A percentile compares a stretch with the other conserved stretches of the same genome.
These are phyloP conservation scores for Fraxinus velutina DNA, from an alignment of 305 asterid genomes.

Conservation along the genomic window DNA sequence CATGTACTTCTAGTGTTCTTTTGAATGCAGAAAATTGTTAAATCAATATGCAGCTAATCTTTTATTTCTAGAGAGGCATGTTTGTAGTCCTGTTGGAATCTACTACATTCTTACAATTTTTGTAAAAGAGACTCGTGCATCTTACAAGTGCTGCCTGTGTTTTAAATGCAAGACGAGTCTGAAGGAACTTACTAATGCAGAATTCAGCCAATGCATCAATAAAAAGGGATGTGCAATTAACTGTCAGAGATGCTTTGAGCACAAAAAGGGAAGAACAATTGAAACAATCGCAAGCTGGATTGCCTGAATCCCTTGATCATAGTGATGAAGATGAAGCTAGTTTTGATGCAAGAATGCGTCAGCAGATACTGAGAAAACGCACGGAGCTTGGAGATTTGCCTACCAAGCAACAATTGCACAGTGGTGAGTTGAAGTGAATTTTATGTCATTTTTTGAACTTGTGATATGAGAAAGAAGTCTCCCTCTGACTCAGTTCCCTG, in stretches of 20 bases:
- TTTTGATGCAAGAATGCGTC: slow-evolving; percentile 93
- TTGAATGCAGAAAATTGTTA: neutral
- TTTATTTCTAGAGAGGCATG: slow-evolving; percentile 19
- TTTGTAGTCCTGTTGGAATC: slow-evolving; percentile 10
- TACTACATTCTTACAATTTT: neutral
- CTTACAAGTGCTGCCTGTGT: neutral
- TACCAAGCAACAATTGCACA: slow-evolving; percentile 41
- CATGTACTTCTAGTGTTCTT: slow-evolving; percentile 9
- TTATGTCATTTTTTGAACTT: slow-evolving; percentile 12
- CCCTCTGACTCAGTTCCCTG: neutral
- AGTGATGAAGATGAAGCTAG: slow-evolving; percentile 75
- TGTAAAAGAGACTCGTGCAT: slow-evolving; percentile 10
- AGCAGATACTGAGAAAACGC: slow-evolving; percentile 69
- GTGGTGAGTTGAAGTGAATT: slow-evolving; percentile 43
- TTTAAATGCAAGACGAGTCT: slow-evolving; percentile 20
- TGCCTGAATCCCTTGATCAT: slow-evolving; percentile 46
- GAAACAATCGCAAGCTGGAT: slow-evolving; percentile 42
- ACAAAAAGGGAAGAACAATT: slow-evolving; percentile 62
- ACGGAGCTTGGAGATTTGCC: slow-evolving; percentile 64
- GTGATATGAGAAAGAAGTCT: neutral
- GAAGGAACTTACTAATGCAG: slow-evolving; percentile 46
- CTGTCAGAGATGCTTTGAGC: slow-evolving; percentile 76
- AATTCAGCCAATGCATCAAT: slow-evolving; percentile 49
- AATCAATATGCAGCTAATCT: neutral
- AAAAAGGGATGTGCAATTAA: slow-evolving; percentile 57